phyloP scores from a whole-genome alignment of 2,329 filamentous ascomycete species.

The Colletotrichum melonis region DNA sequence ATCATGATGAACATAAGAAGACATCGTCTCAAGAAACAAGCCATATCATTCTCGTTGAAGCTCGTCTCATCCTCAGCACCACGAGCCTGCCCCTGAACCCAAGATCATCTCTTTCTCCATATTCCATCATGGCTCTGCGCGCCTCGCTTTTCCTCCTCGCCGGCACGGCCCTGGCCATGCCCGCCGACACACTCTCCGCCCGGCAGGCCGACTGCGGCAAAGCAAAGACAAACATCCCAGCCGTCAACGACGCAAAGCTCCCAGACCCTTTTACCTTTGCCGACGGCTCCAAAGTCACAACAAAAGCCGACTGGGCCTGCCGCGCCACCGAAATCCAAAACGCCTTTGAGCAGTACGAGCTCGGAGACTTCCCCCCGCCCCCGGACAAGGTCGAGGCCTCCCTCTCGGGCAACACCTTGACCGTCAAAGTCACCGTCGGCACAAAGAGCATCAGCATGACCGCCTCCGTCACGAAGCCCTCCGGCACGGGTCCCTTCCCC shows the following conservation, averaged over 20 bases:
- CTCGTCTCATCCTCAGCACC: neutral
- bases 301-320: conserved; percentile 59
- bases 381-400: conserved; percentile 59
- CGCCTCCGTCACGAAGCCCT: conserved; percentile 54
- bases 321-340: conserved; percentile 60
- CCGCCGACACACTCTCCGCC: conserved; percentile 49
- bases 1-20: neutral
- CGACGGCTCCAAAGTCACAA: conserved; percentile 55
- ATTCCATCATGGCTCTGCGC: neutral
- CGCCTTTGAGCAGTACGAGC: conserved; percentile 62
- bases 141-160: conserved; percentile 40
- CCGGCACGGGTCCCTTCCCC: conserved; percentile 58
- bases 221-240: conserved; percentile 46
- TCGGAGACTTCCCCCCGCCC: conserved; percentile 58
- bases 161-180: conserved; percentile 48
- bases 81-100: neutral
- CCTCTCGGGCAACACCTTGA: conserved; percentile 54
- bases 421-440: conserved; percentile 56
- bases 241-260: conserved; percentile 51
- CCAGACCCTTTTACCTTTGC: conserved; percentile 61
- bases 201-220: conserved; percentile 50
- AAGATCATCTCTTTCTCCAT: neutral
- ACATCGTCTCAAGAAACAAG: neutral
- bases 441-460: conserved; percentile 58
- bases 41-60: neutral